These are phyloP conservation scores for Stephanodiscus minutulus DNA, from an alignment of 108 stramenopile genomes.

Conservation along the genomic window DNA sequence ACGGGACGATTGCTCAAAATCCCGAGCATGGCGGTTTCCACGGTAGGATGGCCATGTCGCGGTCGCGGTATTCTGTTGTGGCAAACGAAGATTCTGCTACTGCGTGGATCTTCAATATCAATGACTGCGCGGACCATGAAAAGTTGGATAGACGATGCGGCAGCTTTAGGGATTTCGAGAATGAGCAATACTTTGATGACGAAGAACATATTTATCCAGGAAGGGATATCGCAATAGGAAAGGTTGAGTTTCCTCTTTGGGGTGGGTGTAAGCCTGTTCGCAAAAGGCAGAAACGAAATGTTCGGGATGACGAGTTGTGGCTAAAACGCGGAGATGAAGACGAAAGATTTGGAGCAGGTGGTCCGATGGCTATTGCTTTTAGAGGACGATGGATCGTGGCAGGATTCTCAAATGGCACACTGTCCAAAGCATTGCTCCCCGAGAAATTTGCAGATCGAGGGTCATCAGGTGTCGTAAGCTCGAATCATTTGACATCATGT, in stretches of 20 bases:
- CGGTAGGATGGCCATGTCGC: slow-evolving; percentile 42
- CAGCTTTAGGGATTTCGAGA: slow-evolving; percentile 11
- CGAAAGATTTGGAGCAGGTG: slow-evolving; percentile 31
- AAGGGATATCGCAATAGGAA: slow-evolving; percentile 41
- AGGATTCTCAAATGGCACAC: slow-evolving; percentile 43
- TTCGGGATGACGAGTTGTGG: not conserved
- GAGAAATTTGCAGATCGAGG: slow-evolving; percentile 10
- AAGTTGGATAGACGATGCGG: slow-evolving; percentile 41
- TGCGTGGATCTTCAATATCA: slow-evolving; percentile 39
- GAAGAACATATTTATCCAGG: slow-evolving; percentile 17
- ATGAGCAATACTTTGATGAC: slow-evolving; percentile 16
- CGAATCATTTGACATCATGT: slow-evolving; percentile 28
- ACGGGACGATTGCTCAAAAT: not conserved
- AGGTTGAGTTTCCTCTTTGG: slow-evolving; percentile 34
- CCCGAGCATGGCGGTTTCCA: slow-evolving; percentile 37
- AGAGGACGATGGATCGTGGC: slow-evolving; percentile 29
- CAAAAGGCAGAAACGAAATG: slow-evolving; percentile 17
- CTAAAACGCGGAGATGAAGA: not conserved
- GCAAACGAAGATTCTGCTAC: slow-evolving; percentile 26
- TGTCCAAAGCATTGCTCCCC: slow-evolving; percentile 19
- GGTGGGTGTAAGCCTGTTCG: slow-evolving; percentile 31
- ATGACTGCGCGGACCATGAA: slow-evolving; percentile 11
- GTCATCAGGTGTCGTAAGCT: slow-evolving; percentile 6
- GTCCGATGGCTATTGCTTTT: slow-evolving; percentile 32
- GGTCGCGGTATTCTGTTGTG: slow-evolving; percentile 11